Percentiles rank a stretch among this genome's conserved stretches.
Conservation (phyloP, 2,329 filamentous ascomycete genomes). For the Microcyclosporella mali region DNA sequence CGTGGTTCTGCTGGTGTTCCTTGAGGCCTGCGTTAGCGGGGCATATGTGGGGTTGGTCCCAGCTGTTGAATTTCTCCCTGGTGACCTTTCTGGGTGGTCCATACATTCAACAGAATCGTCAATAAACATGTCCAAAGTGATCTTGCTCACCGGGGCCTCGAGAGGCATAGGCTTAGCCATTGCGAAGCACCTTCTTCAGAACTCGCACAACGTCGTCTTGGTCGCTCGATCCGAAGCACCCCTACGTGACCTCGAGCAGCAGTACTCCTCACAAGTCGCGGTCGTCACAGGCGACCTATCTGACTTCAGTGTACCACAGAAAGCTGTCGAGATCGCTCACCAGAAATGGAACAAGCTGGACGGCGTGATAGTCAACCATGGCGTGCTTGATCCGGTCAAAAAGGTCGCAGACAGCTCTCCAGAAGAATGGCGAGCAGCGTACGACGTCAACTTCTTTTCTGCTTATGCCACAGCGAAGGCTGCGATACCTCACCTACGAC, state of each 20-base stretch:
- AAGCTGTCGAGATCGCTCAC: constrained; percentile 60
- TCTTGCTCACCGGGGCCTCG: constrained; percentile 57
- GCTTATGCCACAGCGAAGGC: constrained; percentile 72
- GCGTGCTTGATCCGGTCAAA: constrained; percentile 67
- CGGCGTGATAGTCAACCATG: constrained; percentile 82
- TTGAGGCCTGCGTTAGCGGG: no score
- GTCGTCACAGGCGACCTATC: constrained; percentile 53
- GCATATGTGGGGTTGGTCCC: neutral
- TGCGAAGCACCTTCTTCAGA: constrained; percentile 51
- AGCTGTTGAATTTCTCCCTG: neutral
- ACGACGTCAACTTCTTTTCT: constrained; percentile 84
- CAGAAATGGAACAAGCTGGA: constrained; percentile 63
- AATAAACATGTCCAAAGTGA: constrained; percentile 34
- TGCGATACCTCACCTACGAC: constrained; percentile 61
- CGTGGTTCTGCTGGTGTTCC: neutral
- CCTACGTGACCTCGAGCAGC: constrained; percentile 47
- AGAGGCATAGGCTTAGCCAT: constrained; percentile 60
- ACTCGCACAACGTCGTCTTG: constrained; percentile 51
- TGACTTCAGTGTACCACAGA: constrained; percentile 49
- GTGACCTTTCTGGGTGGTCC: neutral
- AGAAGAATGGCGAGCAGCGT: constrained; percentile 68
- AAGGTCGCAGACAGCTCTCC: constrained; percentile 61
- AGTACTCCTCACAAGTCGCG: constrained; percentile 49
- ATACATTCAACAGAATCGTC: neutral
- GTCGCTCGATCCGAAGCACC: constrained; percentile 50